phyloP scores from a whole-genome alignment of 1,284 basidiomycete genomes.

The Lignosus rhinocerotis region DNA sequence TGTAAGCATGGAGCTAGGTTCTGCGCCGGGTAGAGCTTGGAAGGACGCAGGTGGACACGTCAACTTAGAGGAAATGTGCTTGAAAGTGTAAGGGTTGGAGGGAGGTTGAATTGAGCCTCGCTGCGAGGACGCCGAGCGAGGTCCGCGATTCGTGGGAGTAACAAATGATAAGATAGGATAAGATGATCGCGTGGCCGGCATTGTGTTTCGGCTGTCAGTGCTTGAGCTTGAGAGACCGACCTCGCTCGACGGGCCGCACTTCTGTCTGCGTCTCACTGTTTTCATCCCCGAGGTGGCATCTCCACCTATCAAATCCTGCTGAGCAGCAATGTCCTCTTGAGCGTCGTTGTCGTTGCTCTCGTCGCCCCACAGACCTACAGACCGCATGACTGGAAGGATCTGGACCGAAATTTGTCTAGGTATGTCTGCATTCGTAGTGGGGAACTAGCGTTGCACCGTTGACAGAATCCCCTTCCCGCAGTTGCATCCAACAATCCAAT shows the following conservation, averaged over 20 bases:
- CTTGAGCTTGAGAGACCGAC: conserved; percentile 8
- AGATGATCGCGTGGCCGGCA: conserved; percentile 22
- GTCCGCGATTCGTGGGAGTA: background rate
- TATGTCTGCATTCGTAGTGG: background rate
- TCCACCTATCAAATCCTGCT: conserved; percentile 4
- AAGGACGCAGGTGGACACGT: background rate
- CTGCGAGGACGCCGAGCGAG: background rate
- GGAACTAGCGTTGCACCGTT: background rate
- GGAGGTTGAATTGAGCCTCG: too few species aligned
- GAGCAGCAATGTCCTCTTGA: background rate
- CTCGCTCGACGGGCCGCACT: conserved; percentile 6
- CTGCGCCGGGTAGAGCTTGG: background rate
- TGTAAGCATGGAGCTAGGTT: background rate
- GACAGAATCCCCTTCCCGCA: conserved; percentile 2
- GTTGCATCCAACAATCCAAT: background rate
- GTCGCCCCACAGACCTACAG: too few species aligned
- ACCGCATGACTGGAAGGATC: too few species aligned
- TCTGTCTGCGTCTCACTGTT: background rate
- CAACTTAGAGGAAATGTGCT: background rate
- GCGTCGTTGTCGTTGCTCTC: too few species aligned
- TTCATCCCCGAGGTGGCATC: conserved; percentile 3
- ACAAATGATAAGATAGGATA: conserved; percentile 15
- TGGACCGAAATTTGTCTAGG: background rate
- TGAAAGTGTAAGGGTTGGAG: too few species aligned
- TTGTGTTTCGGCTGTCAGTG: conserved; percentile 12